Conservation (phyloP, 108 stramenopile genomes). For the Cyclotella distinguenda region DNA sequence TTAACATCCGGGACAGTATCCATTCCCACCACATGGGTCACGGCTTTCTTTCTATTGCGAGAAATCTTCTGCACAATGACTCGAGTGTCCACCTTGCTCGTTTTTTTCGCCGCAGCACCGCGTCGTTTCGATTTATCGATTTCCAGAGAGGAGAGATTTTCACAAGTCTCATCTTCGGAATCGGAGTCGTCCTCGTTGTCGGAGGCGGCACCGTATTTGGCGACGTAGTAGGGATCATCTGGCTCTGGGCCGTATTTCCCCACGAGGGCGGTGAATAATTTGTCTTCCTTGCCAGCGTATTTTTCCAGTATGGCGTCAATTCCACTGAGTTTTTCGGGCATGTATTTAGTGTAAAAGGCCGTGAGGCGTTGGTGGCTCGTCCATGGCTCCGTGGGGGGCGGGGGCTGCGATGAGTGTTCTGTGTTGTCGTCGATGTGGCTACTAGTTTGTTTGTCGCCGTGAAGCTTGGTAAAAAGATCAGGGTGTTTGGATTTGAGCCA, state of each 20-base stretch:
- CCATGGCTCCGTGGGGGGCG: slow-evolving; percentile 67
- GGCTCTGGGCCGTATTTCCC: slow-evolving; percentile 92
- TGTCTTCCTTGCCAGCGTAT: slow-evolving; percentile 91
- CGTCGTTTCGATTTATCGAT: slow-evolving; percentile 71
- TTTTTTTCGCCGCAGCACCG: slow-evolving; percentile 75
- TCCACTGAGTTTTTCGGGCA: slow-evolving; percentile 77
- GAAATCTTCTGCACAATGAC: slow-evolving; percentile 81
- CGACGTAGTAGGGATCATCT: slow-evolving; percentile 71
- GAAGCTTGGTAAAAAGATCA: slow-evolving; percentile 45
- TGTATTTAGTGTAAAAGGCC: slow-evolving; percentile 85
- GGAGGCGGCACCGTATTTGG: slow-evolving; percentile 56
- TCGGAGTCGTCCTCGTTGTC: slow-evolving; percentile 55
- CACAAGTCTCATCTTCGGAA: slow-evolving; percentile 29
- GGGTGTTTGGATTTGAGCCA: slow-evolving; percentile 76
- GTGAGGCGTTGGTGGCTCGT: slow-evolving; percentile 71
- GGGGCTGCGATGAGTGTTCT: not conserved
- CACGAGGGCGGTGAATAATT: slow-evolving; percentile 77
- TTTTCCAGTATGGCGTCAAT: slow-evolving; percentile 75
- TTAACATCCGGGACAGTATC: slow-evolving; percentile 89
- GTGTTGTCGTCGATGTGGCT: not conserved
- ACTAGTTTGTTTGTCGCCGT: slow-evolving; percentile 10
- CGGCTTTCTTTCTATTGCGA: slow-evolving; percentile 82
- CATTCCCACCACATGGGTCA: slow-evolving; percentile 90
- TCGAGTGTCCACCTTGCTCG: slow-evolving; percentile 61
- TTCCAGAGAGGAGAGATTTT: slow-evolving; percentile 47